phyloP scores from a whole-genome alignment of 441 rosid species.

The Hura crepitans region DNA sequence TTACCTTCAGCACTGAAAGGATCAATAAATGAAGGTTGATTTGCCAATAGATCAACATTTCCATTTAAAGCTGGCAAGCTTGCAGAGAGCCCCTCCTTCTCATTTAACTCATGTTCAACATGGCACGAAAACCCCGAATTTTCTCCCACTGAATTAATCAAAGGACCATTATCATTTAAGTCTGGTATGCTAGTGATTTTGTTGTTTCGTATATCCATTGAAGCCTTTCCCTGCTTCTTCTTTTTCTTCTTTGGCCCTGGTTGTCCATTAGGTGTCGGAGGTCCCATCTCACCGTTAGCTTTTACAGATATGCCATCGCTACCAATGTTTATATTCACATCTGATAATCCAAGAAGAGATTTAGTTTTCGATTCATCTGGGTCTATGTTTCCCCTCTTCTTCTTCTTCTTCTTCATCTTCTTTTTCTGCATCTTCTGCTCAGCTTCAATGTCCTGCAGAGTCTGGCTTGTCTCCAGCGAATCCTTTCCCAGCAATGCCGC shows the following conservation, averaged over 20 bases:
- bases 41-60: conserved; percentile 16
- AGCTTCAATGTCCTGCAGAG: conserved; percentile 11
- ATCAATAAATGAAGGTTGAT: conserved; percentile 20
- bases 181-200: conserved; percentile 47
- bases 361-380: conserved; percentile 32
- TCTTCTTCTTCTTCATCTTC: conserved; percentile 32
- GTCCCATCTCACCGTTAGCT: conserved; percentile 26
- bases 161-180: conserved; percentile 45
- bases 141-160: conserved; percentile 23
- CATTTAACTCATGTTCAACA: conserved; percentile 24
- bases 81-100: conserved; percentile 23
- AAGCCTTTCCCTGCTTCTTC: conserved; percentile 17
- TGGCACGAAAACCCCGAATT: conserved; percentile 20
- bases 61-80: conserved; percentile 29
- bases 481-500: conserved; percentile 23
- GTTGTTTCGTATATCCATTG: conserved; percentile 21
- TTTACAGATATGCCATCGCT: conserved; percentile 27
- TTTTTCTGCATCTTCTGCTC: conserved; percentile 13
- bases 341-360: conserved; percentile 40
- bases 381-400: conserved; percentile 28
- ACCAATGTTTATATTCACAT: conserved; percentile 31
- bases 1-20: conserved; percentile 28
- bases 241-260: conserved; percentile 24
- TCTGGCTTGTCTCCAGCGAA: conserved; percentile 18
- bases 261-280: conserved; percentile 27